Evolutionary conservation across 495 filamentous ascomycete genomes (phyloP).

Genomic region (Glutinoglossum americanum): DNA sequence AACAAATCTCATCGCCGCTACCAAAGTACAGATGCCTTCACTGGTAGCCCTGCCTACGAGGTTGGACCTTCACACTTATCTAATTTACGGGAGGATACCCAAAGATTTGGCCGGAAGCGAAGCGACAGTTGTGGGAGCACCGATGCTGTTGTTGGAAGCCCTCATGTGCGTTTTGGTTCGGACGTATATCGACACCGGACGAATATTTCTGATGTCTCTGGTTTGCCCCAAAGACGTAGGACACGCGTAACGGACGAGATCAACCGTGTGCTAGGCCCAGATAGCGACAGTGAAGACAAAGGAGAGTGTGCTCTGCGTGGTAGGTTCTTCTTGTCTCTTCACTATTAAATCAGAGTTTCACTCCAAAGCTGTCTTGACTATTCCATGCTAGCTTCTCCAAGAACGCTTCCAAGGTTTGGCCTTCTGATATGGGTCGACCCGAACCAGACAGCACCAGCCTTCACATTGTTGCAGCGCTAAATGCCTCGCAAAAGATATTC

Average conservation of each 20-base stretch:
- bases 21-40: not conserved
- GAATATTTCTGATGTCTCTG: not conserved
- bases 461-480: no score
- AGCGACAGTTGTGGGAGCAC: not conserved
- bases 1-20: not conserved
- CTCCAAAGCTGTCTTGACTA: no score
- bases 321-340: not conserved
- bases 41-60: not conserved
- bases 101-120: not conserved
- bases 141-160: not conserved
- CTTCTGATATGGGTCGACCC: no score
- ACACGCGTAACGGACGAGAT: not conserved
- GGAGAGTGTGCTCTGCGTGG: not conserved
- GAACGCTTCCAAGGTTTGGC: no score
- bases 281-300: not conserved
- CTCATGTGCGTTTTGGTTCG: not conserved
- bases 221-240: not conserved
- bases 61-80: not conserved
- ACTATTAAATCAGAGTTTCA: not conserved
- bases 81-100: not conserved
- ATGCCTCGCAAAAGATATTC: not conserved
- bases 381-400: no score
- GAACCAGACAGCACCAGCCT: no score
- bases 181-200: not conserved
- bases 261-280: not conserved